Conservation (phyloP, 2,329 filamentous ascomycete species). For the Penicillium sp. region DNA sequence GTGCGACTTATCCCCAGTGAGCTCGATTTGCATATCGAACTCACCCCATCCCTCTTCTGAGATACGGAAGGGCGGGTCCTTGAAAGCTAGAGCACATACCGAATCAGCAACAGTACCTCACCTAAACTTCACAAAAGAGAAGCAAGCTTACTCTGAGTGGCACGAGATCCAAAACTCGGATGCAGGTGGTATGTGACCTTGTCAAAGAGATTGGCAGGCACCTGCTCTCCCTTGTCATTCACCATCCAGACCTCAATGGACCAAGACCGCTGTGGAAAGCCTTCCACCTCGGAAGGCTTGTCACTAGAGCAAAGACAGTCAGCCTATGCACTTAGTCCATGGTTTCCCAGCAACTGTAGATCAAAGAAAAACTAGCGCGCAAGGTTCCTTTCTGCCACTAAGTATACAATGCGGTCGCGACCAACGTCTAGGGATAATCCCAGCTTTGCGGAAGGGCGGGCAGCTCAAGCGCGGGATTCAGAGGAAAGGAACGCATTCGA, state of each 20-base stretch:
- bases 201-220: conserved; percentile 77
- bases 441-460: conserved; percentile 1
- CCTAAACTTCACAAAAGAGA: neutral
- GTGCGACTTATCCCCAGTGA: conserved; percentile 82
- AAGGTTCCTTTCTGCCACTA: too few relatives aligned
- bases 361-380: too few relatives aligned
- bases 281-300: conserved; percentile 73
- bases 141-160: conserved; percentile 67
- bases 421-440: too few relatives aligned
- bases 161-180: conserved; percentile 78
- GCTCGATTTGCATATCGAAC: conserved; percentile 87
- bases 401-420: too few relatives aligned
- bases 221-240: conserved; percentile 78
- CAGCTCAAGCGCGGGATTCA: too few relatives aligned
- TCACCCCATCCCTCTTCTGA: conserved; percentile 96
- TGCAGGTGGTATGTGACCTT: conserved; percentile 92
- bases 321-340: neutral
- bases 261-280: conserved; percentile 91
- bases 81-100: conserved; percentile 55
- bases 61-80: conserved; percentile 79
- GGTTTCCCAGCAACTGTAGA: too few relatives aligned
- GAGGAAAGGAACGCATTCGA: conserved; percentile 6
- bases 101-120: conserved; percentile 5
- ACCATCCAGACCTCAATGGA: conserved; percentile 77
- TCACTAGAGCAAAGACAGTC: conserved; percentile 48